These are phyloP conservation scores for Irpex lacteus DNA, from an alignment of 1,284 basidiomycete species.

Conservation along the genomic window DNA sequence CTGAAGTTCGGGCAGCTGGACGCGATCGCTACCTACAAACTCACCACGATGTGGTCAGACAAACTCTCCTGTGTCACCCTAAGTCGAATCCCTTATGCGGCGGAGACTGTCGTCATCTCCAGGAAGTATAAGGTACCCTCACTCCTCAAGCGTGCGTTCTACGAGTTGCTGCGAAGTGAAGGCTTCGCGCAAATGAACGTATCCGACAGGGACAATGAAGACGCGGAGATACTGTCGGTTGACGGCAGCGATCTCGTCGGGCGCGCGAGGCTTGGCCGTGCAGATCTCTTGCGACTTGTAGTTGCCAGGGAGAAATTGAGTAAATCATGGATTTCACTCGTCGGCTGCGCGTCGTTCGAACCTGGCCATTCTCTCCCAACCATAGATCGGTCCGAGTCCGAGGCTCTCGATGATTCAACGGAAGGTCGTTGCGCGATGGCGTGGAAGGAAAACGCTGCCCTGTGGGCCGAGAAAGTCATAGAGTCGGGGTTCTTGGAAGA, in stretches of 20 bases:
- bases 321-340: conserved; percentile 6
- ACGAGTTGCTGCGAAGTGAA: conserved; percentile 32
- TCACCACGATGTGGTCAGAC: conserved; percentile 28
- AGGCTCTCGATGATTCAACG: not conserved
- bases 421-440: conserved; percentile 15
- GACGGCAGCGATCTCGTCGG: conserved; percentile 11
- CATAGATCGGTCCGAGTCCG: not conserved
- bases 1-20: conserved; percentile 23
- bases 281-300: conserved; percentile 22
- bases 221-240: conserved; percentile 4
- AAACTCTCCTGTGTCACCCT: conserved; percentile 21
- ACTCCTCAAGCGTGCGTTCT: conserved; percentile 34
- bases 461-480: conserved; percentile 23
- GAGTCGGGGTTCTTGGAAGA: conserved; percentile 22
- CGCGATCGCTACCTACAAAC: conserved; percentile 23
- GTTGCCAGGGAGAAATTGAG: conserved; percentile 9
- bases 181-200: conserved; percentile 23
- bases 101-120: conserved; percentile 29
- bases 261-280: conserved; percentile 11
- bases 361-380: not conserved
- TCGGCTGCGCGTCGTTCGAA: not conserved
- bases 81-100: conserved; percentile 22
- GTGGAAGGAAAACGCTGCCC: conserved; percentile 4
- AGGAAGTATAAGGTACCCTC: conserved; percentile 24
- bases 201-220: not conserved